These are phyloP conservation scores for Ramaria sp. DNA, from an alignment of 768 basidiomycete genomes.

Conservation along the genomic window DNA sequence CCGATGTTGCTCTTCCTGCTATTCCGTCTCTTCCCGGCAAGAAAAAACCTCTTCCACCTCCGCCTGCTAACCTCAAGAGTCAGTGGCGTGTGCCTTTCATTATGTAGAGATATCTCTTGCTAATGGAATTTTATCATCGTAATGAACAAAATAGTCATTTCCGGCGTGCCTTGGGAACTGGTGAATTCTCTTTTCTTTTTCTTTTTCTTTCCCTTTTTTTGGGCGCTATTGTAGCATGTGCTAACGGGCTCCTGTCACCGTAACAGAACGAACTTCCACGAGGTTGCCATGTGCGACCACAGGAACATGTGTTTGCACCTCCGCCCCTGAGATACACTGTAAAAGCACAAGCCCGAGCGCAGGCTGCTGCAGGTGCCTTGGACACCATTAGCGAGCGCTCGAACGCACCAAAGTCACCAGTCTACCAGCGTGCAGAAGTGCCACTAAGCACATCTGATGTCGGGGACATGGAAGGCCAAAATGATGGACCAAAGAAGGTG, in stretches of 20 bases:
- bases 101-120: slow-evolving; percentile 7
- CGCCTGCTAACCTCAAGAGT: slow-evolving; percentile 67
- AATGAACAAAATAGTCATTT: slow-evolving; percentile 41
- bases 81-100: slow-evolving; percentile 22
- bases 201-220: background rate
- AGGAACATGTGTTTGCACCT: slow-evolving; percentile 7
- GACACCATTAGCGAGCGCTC: slow-evolving; percentile 67
- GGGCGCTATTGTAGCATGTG: background rate
- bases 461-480: slow-evolving; percentile 2
- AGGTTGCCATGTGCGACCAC: slow-evolving; percentile 4
- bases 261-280: slow-evolving; percentile 8
- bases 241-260: background rate
- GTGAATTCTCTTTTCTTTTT: slow-evolving; percentile 9
- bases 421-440: slow-evolving; percentile 5
- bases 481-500: slow-evolving; percentile 48
- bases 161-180: slow-evolving; percentile 69
- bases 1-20: background rate
- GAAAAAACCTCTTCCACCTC: slow-evolving; percentile 15
- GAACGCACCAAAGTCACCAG: slow-evolving; percentile 2
- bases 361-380: slow-evolving; percentile 16
- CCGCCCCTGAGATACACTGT: slow-evolving; percentile 1
- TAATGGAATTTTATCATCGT: slow-evolving; percentile 9
- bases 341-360: slow-evolving; percentile 42
- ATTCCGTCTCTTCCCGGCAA: slow-evolving; percentile 1
- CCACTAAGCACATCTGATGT: slow-evolving; percentile 3